phyloP scores from a whole-genome alignment of 2,329 filamentous ascomycete genomes.

The Neonectria coccinea region DNA sequence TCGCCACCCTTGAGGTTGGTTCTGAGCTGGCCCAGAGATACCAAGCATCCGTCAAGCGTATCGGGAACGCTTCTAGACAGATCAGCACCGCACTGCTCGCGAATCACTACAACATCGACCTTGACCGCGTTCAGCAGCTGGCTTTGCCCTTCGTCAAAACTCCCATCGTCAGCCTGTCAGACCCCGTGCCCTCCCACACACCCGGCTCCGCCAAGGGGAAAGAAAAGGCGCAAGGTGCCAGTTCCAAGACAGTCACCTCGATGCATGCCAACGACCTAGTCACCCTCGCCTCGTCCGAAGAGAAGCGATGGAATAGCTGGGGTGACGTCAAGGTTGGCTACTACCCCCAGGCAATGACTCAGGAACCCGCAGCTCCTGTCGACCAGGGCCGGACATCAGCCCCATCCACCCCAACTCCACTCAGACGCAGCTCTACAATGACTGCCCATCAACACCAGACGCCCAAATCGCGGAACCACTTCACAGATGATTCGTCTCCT shows the following conservation, averaged over 20 bases:
- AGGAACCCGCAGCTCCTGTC: constrained; percentile 36
- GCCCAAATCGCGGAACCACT: constrained; percentile 52
- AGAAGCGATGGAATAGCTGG: constrained; percentile 78
- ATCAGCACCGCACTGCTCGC: constrained; percentile 80
- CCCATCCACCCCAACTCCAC: constrained; percentile 80
- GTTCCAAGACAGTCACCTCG: constrained; percentile 63
- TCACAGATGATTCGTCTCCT: constrained; percentile 61
- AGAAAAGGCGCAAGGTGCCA: constrained; percentile 68
- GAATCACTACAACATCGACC: constrained; percentile 84
- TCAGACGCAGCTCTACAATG: constrained; percentile 75
- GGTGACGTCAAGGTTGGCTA: constrained; percentile 84
- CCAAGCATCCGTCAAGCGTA: constrained; percentile 85
- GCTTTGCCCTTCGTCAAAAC: constrained; percentile 85
- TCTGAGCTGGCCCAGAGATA: constrained; percentile 93
- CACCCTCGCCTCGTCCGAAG: constrained; percentile 73
- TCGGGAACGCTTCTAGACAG: constrained; percentile 72
- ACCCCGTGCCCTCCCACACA: constrained; percentile 65
- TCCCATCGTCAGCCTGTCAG: constrained; percentile 64
- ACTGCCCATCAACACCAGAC: constrained; percentile 55
- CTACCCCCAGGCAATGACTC: constrained; percentile 65
- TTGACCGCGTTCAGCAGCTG: constrained; percentile 86
- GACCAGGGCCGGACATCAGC: constrained; percentile 56
- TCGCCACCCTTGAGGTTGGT: constrained; percentile 81
- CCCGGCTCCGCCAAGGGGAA: constrained; percentile 76
- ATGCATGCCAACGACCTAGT: constrained; percentile 88